A percentile compares a stretch with the other conserved stretches of the same genome.
Conservation (phyloP, 305 asterid genomes). For the Striga hermonthica region DNA sequence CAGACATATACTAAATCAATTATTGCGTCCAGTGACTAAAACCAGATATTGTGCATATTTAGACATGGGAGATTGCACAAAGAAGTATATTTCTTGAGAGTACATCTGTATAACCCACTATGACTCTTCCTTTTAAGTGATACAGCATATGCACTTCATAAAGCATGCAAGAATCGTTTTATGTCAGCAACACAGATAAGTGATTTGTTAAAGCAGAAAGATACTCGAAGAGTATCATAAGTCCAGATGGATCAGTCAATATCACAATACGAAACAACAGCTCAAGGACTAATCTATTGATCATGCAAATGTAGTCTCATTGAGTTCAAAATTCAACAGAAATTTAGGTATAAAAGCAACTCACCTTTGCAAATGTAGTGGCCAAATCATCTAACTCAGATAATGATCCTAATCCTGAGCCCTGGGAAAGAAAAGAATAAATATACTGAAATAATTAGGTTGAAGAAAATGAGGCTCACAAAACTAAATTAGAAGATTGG, state of each 20-base stretch:
- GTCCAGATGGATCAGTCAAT: conserved; percentile 3
- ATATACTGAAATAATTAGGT: conserved; percentile 8
- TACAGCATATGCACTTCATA: neutral
- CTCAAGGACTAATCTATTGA: conserved; percentile 5
- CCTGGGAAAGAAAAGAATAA: conserved; percentile 42
- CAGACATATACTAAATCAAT: neutral
- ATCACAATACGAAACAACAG: conserved; percentile 2
- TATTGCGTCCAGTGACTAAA: neutral
- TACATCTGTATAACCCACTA: neutral
- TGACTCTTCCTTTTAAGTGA: neutral
- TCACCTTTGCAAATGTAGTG: conserved; percentile 84
- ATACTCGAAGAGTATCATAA: conserved; percentile 2
- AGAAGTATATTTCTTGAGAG: neutral
- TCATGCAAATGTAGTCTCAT: conserved; percentile 13
- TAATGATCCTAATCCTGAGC: conserved; percentile 74
- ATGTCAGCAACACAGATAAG: neutral
- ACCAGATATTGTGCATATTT: neutral
- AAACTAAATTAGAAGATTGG: neutral
- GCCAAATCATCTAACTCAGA: conserved; percentile 84
- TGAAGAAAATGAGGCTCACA: neutral
- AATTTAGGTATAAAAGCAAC: conserved; percentile 30
- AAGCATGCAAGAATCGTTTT: conserved; percentile 5
- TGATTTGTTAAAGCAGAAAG: neutral
- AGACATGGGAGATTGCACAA: neutral
- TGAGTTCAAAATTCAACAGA: conserved; percentile 19